A percentile compares a stretch with the other conserved stretches of the same genome.
Evolutionary conservation across 2,329 filamentous ascomycete species (phyloP).

Genomic region (Anisogramma anomala): DNA sequence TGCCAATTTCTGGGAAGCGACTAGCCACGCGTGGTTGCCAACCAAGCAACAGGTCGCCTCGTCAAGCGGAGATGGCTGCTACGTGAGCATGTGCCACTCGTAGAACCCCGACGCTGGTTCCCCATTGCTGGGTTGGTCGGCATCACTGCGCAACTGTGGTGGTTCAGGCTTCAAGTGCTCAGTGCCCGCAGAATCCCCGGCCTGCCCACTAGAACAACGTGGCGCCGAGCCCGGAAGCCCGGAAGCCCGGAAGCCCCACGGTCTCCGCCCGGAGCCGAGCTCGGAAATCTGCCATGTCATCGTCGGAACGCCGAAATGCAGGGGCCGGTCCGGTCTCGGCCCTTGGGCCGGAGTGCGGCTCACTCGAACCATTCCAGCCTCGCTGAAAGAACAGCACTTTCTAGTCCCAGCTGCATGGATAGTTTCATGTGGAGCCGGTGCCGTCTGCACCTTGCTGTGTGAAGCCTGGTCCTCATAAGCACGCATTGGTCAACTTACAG

Average conservation of each 20-base stretch:
- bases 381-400: neutral
- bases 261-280: neutral
- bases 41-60: neutral
- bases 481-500: neutral
- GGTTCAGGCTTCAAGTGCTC: neutral
- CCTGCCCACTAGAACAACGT: neutral
- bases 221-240: neutral
- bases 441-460: no score
- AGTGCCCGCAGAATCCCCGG: neutral
- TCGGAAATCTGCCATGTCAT: neutral
- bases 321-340: neutral
- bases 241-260: neutral
- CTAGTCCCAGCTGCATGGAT: neutral
- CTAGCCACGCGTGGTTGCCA: neutral
- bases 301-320: slow-evolving; percentile 4
- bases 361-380: slow-evolving; percentile 3
- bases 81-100: neutral
- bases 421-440: neutral
- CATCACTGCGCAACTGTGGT: neutral
- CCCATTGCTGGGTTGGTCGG: neutral
- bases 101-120: neutral
- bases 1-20: slow-evolving; percentile 5
- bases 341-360: neutral
- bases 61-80: neutral
- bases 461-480: no score